Evolutionary conservation across 2,329 filamentous ascomycete genomes (phyloP).

Genomic region (Hypomyces perniciosus): DNA sequence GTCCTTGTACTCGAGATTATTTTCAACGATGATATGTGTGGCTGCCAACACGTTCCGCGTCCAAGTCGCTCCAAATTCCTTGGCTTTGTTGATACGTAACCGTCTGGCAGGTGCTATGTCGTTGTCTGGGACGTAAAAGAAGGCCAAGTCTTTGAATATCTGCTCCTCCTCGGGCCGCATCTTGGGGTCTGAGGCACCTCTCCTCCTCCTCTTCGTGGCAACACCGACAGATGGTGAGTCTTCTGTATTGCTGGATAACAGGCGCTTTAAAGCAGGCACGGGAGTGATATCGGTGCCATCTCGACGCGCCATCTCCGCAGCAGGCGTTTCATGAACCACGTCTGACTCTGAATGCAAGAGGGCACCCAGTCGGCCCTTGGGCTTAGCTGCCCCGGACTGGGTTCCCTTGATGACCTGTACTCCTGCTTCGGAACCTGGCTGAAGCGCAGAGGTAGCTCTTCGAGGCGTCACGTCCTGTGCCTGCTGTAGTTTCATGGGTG

Average conservation of each 20-base stretch:
- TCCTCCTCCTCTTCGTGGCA: conserved; percentile 29
- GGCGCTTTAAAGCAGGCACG: neutral
- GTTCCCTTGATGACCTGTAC: conserved; percentile 21
- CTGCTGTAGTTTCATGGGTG: neutral
- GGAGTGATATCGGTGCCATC: conserved; percentile 1
- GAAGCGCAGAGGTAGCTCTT: conserved; percentile 12
- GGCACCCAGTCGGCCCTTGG: conserved; percentile 17
- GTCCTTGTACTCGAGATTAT: conserved; percentile 56
- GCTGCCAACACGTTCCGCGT: conserved; percentile 52
- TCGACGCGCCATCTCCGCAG: neutral
- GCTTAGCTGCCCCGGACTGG: conserved; percentile 11
- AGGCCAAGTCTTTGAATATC: conserved; percentile 55
- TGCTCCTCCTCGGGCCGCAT: conserved; percentile 46
- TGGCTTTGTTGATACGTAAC: conserved; percentile 66
- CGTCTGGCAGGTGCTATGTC: conserved; percentile 62
- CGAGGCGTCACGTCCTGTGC: conserved; percentile 13
- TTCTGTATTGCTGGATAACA: neutral
- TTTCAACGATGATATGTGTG: conserved; percentile 78
- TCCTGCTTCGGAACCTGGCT: neutral
- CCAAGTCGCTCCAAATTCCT: conserved; percentile 71
- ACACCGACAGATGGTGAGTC: neutral
- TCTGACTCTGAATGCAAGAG: conserved; percentile 15
- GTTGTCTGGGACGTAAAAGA: conserved; percentile 78
- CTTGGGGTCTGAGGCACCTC: conserved; percentile 37
- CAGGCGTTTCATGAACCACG: conserved; percentile 5